Evolutionary conservation across 2,329 filamentous ascomycete species (phyloP).

Genomic region (Aspergillus ruber): DNA sequence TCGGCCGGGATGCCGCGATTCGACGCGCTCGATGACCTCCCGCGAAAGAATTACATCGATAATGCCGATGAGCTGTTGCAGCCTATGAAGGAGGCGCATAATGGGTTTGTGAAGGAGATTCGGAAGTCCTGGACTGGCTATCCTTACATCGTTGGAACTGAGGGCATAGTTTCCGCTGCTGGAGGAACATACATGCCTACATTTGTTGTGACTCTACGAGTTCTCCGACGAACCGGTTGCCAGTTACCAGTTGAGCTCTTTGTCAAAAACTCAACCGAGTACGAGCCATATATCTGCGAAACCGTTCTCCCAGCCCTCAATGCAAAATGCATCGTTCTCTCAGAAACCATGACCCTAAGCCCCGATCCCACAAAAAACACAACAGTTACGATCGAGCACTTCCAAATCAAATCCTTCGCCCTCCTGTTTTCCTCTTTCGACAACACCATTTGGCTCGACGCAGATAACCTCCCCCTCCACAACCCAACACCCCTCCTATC

Average conservation of each 20-base stretch:
- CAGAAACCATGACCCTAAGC: slow-evolving; percentile 29
- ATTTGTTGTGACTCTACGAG: slow-evolving; percentile 41
- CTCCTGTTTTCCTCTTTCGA: slow-evolving; percentile 53
- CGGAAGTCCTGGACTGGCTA: slow-evolving; percentile 7
- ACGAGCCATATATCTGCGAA: slow-evolving; percentile 31
- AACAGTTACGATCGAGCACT: slow-evolving; percentile 26
- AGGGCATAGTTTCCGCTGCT: slow-evolving; percentile 45
- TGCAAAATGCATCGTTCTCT: slow-evolving; percentile 33
- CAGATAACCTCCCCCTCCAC: slow-evolving; percentile 46
- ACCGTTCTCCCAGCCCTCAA: slow-evolving; percentile 27
- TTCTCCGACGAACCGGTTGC: slow-evolving; percentile 44
- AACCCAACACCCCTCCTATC: slow-evolving; percentile 40
- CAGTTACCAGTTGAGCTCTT: slow-evolving; percentile 41
- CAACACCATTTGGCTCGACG: slow-evolving; percentile 51
- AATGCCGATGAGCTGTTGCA: slow-evolving; percentile 20
- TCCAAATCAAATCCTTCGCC: slow-evolving; percentile 50
- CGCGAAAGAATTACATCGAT: slow-evolving; percentile 19
- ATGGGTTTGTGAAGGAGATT: slow-evolving; percentile 29
- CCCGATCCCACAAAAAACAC: slow-evolving; percentile 24
- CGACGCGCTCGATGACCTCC: slow-evolving; percentile 9
- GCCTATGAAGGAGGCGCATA: slow-evolving; percentile 26
- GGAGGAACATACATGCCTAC: slow-evolving; percentile 40
- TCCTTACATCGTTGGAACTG: slow-evolving; percentile 23
- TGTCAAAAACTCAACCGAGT: slow-evolving; percentile 23
- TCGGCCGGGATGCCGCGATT: slow-evolving; percentile 9